A percentile compares a stretch with the other conserved stretches of the same genome.
phyloP scores from a whole-genome alignment of 179 eudicot species.

The Vitellaria paradoxa region DNA sequence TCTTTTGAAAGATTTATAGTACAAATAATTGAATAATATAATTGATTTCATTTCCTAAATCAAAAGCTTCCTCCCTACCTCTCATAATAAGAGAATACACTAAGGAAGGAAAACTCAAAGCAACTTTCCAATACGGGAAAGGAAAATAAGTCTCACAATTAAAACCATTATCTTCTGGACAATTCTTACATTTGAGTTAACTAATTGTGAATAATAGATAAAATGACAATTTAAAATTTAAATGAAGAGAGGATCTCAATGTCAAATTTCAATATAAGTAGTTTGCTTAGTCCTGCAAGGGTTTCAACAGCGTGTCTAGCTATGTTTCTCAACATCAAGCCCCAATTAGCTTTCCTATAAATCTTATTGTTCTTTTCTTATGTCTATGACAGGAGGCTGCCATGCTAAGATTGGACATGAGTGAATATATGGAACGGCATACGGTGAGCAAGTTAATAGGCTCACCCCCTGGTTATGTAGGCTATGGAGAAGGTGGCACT shows the following conservation, averaged over 20 bases:
- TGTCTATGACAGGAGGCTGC: constrained; percentile 34
- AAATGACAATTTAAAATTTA: not conserved
- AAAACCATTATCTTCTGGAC: no score
- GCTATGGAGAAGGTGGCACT: constrained; percentile 60
- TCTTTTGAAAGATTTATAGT: no score
- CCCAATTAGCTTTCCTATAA: no score
- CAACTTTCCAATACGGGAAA: no score
- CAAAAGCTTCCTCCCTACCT: no score
- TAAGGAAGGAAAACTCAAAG: no score
- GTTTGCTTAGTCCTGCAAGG: not conserved
- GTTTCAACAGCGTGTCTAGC: not conserved
- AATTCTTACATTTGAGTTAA: not conserved
- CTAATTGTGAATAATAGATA: not conserved
- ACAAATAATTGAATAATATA: no score
- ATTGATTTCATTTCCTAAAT: no score
- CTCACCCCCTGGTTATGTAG: constrained; percentile 60
- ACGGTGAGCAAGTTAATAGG: constrained; percentile 62
- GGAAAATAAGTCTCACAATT: no score
- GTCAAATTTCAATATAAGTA: not conserved
- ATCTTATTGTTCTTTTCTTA: no score
- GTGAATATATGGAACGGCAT: constrained; percentile 61
- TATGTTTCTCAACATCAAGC: not conserved
- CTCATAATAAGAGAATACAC: no score
- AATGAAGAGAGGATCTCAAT: not conserved
- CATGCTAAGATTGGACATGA: constrained; percentile 60